phyloP scores from a whole-genome alignment of 371 early-diverging fungal genomes.

The Fennellomyces sp. region DNA sequence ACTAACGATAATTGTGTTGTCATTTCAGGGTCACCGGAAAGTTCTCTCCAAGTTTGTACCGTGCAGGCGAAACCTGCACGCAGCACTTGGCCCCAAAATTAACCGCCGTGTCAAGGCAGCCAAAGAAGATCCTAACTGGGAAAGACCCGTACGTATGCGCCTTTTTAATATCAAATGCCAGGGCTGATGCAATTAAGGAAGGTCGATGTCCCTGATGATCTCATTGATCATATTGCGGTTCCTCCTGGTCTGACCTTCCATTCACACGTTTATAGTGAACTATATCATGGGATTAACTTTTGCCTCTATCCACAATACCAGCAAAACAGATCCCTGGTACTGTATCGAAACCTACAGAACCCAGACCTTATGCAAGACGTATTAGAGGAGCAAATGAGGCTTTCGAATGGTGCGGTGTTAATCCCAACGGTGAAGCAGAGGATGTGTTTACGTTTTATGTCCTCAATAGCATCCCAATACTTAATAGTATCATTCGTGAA shows the following conservation, averaged over 20 bases:
- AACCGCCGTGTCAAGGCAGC: not conserved
- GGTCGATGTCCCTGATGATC: slow-evolving; percentile 25
- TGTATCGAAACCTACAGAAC: slow-evolving; percentile 43
- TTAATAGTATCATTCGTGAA: slow-evolving; percentile 58
- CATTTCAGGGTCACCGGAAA: not conserved
- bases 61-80: not conserved
- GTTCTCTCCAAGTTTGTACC: not conserved
- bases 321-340: slow-evolving; percentile 30
- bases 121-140: not conserved
- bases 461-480: slow-evolving; percentile 38
- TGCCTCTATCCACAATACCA: slow-evolving; percentile 45
- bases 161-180: too few relatives aligned
- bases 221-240: slow-evolving; percentile 13
- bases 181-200: too few relatives aligned
- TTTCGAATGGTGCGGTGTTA: slow-evolving; percentile 7
- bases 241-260: slow-evolving; percentile 3
- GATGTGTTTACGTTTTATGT: slow-evolving; percentile 25
- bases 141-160: not conserved
- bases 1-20: too few relatives aligned
- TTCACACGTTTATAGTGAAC: slow-evolving; percentile 7
- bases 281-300: slow-evolving; percentile 30
- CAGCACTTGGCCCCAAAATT: not conserved
- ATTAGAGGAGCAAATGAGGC: slow-evolving; percentile 43
- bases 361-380: slow-evolving; percentile 44
- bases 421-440: slow-evolving; percentile 6